These are phyloP conservation scores for Diaporthe sp. DNA, from an alignment of 2,329 filamentous ascomycete species.

Conservation along the genomic window DNA sequence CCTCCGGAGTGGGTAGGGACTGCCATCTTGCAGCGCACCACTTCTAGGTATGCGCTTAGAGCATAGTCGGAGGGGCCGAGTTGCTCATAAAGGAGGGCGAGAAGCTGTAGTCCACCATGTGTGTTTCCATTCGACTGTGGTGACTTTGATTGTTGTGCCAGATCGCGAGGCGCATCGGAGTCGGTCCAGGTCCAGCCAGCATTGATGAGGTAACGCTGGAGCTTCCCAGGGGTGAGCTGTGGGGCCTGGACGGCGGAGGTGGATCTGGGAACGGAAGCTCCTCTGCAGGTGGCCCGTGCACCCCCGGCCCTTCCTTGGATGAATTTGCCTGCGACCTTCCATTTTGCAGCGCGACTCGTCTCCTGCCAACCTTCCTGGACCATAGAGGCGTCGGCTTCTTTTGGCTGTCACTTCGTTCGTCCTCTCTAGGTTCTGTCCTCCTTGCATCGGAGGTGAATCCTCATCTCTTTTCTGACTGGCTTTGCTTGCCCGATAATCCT, in stretches of 20 bases:
- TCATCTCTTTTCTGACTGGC: background rate
- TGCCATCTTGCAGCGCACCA: conserved; percentile 39
- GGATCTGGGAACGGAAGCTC: conserved; percentile 26
- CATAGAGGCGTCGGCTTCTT: background rate
- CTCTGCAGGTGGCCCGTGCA: conserved; percentile 18
- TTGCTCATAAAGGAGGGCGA: background rate
- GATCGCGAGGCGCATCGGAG: background rate
- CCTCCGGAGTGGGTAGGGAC: conserved; percentile 44
- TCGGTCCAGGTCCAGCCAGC: conserved; percentile 1
- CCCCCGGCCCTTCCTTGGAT: background rate
- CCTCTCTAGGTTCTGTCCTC: background rate
- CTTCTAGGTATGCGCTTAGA: conserved; percentile 12
- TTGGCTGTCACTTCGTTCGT: background rate
- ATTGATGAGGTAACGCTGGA: conserved; percentile 12
- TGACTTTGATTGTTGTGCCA: background rate
- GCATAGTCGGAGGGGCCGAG: background rate
- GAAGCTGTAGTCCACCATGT: background rate
- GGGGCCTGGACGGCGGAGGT: background rate
- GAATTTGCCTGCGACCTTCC: conserved; percentile 13
- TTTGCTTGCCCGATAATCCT: background rate
- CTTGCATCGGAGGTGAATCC: background rate
- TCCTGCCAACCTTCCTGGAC: background rate
- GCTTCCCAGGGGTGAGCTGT: background rate
- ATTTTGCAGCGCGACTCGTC: conserved; percentile 2
- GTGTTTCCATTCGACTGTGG: background rate